Evolutionary conservation across 345 rosid species (phyloP), one percentile per base, ranked within the genome.

Genomic region (Zanthoxylum bungeanum): DNA sequence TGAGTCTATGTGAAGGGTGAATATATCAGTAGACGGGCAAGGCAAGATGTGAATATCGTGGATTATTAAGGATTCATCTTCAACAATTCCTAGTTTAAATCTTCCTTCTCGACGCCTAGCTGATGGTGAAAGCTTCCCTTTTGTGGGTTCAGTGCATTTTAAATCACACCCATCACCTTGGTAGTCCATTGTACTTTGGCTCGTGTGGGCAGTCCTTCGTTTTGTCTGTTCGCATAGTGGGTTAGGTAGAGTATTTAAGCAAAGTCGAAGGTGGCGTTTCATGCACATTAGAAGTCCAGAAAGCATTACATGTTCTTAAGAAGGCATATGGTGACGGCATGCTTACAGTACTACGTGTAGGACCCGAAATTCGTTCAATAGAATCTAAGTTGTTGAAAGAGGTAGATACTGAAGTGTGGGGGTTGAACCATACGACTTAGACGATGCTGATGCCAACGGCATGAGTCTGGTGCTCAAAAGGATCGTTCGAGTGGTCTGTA

Each of bases 351-450:
- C 73, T 90, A 78, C 92, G 86, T 57, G 78, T 90, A 28, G 96
- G 92, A 57, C 96, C 92, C 0, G 87, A 86, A 21, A 86, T 85
- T 62, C 88, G 96, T 80, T 82, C 91, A 24, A 83, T 84, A 49
- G 91, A 86, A 57, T 85, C 88, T 4, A 78, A 76, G 49, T 83
- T 90, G 70, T 74, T 90, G 56, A 90, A 83, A 76, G 91, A 83
- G 74, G 86, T 85, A 53, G 83, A 83, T 64, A 85, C 78, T 7
- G 83, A 85, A 57, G 87, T 81, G 30, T 87, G 89, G 89, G 89
- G 91, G 81, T 90, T 59, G 96, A 90, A 77, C 96, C 96, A 4
- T 90, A 88, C 39, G 96, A 90, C 63, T 56, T 90, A 39, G 96
- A 88, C 40, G 91, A 90, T 63, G 82, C 79, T 64, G 85, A 82